Base-by-base conservation (phyloP, 1,139 yeast species). In the Hemisphaericaspora lyxosophila region DNA sequence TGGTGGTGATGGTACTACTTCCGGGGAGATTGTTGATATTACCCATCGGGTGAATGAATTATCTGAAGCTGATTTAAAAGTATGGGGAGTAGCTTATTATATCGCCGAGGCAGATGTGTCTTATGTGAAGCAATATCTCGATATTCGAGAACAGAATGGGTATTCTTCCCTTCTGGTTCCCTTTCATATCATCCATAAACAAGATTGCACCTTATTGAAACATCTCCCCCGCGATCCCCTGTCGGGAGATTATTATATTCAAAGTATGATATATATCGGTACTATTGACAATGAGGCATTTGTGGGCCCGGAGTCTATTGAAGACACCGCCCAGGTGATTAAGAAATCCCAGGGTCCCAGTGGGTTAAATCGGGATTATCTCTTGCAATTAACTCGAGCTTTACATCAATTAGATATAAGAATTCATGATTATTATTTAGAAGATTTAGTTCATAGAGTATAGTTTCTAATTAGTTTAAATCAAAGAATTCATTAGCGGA, bases 91-190 rank as follows among this genome's bases (percentile, higher is more conserved):
- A 36, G 34, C 34, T n/a, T 80, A 83, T 51, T 82, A 84, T 51
- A 83, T 90, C n/a, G 81, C 80, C 2, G 76, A 87, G 0, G 76
- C 79, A 39, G 55, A 75, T 39, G 90, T 83, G 0, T 62, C 61
- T 3, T 73, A 73, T 45, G 94, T 88, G 12, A 67, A 70, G 29
- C 80, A 75, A 12, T 84, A 88, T 49, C 67, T 90, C 32, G 95
- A 89, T 52, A 70, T 80, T 13, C 67, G 97, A 36, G 97, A 90
- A 53, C 88, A 89, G 56, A 89, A 88, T 53, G 97, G 97, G 0
- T 90, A 90, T 59, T 70, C 88, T 0, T 67, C 79, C 2, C 87
- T 85, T 48, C 61, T 67, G n/a, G 82, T 89, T 1, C 79, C 80
- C 2, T 88, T 88, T 54, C 73, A 74, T 44, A 65, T 83, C 25